Evolutionary conservation across 345 rosid genomes (phyloP), one percentile per base, ranked within the genome.

Genomic region (Eucalyptus dawsonii): DNA sequence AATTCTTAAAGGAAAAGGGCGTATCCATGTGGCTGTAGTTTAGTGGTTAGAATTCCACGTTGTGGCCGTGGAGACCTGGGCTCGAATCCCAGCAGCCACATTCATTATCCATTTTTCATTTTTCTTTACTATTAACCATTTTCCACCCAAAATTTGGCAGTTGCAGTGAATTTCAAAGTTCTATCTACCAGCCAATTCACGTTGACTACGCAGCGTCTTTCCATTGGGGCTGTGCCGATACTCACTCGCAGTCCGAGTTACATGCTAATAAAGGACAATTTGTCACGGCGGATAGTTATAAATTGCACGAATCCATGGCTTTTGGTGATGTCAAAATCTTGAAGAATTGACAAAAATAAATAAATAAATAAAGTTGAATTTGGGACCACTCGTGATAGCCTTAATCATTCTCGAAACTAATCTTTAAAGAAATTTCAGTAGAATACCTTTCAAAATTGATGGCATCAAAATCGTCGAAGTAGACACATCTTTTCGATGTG

Each of bases 21-120:
- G 2, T 4, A 5, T 9, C 4, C 11, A 9, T 9, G 80, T 69
- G 80, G 80, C 80, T 34, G 80, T 69, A 69, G 80, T 37, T 37
- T 95, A 94, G 99, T 95, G 97, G 97, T 94, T 14, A 95, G 95
- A 96, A 94, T 94, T 93, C 92, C 94, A 94, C 94, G 95, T 95
- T 95, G 97, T 97, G 97, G 96, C 97, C 96, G 95, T 97, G 93
- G 95, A 94, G 98, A 95, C 95, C 95, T 95, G 94, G 96, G 97
- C 96, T 96, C 95, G 96, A 97, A 94, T 96, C 97, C 97, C 94
- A 97, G 94, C 96, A 96, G 97, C 97, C 96, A 94, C 96, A 95
- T 3, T 37, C 13, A 0, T 4, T 10, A 4, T 24, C 13, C 29
- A 2, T 9, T n/a, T 62, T 65, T 65, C 19, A 5, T 7, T 65